Evolutionary conservation across 108 stramenopile species (phyloP).

Genomic region (Seminavis robusta): DNA sequence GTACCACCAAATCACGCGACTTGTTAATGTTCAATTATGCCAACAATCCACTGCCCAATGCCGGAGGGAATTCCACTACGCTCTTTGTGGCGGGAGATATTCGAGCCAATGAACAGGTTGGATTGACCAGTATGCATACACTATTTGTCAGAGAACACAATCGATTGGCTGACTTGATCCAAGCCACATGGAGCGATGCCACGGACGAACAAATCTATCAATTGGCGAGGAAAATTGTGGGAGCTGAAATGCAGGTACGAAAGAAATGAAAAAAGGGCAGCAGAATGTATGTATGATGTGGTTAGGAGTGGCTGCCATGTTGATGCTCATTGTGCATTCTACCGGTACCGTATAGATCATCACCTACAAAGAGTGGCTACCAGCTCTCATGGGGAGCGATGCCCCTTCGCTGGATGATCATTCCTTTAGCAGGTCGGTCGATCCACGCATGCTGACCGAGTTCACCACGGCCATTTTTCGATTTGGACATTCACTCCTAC

Average conservation of each 20-base stretch:
- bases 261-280: too few species aligned
- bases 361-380: background rate
- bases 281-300: too few species aligned
- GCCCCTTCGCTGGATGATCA: conserved; percentile 8
- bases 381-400: background rate
- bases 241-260: background rate
- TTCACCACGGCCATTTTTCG: background rate
- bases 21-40: background rate
- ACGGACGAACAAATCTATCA: conserved; percentile 13
- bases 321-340: too few species aligned
- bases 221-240: background rate
- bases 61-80: too few species aligned
- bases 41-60: too few species aligned
- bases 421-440: background rate
- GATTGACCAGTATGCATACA: conserved; percentile 14
- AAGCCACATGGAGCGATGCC: background rate
- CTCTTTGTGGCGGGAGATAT: conserved; percentile 35
- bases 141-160: conserved; percentile 41
- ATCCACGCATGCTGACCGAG: background rate
- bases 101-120: conserved; percentile 41
- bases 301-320: too few species aligned
- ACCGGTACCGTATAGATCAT: too few species aligned
- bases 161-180: conserved; percentile 18
- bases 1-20: background rate
- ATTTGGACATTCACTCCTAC: background rate